These are phyloP conservation scores for Boletellus ananas DNA, from an alignment of 768 basidiomycete species.

Conservation along the genomic window DNA sequence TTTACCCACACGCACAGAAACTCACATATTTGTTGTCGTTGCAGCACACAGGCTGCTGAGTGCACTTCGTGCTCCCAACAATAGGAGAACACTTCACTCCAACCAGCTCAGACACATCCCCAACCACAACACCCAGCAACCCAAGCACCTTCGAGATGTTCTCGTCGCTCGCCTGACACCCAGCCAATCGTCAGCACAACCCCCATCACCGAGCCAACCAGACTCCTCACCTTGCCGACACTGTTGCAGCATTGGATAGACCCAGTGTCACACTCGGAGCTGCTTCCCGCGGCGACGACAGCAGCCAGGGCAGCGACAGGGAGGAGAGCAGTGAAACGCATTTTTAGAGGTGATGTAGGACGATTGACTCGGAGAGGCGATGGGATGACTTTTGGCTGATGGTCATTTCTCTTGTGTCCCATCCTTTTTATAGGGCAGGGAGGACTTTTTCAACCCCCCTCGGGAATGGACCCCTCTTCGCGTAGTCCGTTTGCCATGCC, in stretches of 20 bases:
- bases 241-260: constrained; percentile 8
- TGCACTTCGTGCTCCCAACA: constrained; percentile 3
- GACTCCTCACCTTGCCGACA: neutral
- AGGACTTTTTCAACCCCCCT: too few relatives aligned
- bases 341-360: neutral
- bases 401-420: neutral
- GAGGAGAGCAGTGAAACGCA: neutral
- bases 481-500: too few relatives aligned
- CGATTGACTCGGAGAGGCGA: neutral
- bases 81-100: constrained; percentile 6
- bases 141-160: neutral
- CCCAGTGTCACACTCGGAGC: constrained; percentile 13
- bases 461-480: too few relatives aligned
- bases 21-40: constrained; percentile 11
- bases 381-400: neutral
- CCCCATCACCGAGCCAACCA: too few relatives aligned
- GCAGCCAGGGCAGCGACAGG: constrained; percentile 10
- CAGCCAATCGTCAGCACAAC: neutral
- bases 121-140: neutral
- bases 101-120: neutral
- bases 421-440: neutral
- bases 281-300: neutral
- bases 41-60: constrained; percentile 19
- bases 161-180: neutral
- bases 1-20: too few relatives aligned